Evolutionary conservation across 495 filamentous ascomycete species (phyloP).

Genomic region (Antarctomyces pellizariae): DNA sequence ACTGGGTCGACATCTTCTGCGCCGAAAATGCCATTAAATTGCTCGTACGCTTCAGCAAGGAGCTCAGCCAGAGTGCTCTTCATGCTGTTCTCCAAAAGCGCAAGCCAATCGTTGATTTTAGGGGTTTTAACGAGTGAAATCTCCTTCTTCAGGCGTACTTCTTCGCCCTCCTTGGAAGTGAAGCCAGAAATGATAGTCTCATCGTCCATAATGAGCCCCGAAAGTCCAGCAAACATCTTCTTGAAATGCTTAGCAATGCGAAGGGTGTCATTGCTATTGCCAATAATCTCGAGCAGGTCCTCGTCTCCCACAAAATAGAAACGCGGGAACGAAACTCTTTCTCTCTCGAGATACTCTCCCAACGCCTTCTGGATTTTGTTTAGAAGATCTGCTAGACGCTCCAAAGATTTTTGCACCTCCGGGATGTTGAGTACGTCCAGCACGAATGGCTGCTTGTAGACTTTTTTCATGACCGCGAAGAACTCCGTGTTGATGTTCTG

Average conservation of each 20-base stretch:
- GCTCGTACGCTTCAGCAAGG: conserved; percentile 61
- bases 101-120: conserved; percentile 94
- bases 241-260: conserved; percentile 95
- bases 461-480: conserved; percentile 93
- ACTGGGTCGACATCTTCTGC: conserved; percentile 36
- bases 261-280: conserved; percentile 90
- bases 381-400: conserved; percentile 79
- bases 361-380: conserved; percentile 99
- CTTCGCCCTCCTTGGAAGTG: conserved; percentile 87
- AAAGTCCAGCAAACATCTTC: conserved; percentile 98
- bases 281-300: conserved; percentile 97
- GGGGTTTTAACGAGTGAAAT: conserved; percentile 84
- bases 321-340: conserved; percentile 85
- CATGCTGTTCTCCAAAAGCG: conserved; percentile 78
- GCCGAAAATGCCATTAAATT: conserved; percentile 48
- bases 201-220: conserved; percentile 76
- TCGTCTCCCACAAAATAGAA: conserved; percentile 99
- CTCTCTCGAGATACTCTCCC: conserved; percentile 93
- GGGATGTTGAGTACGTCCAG: conserved; percentile 88
- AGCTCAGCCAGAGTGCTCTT: conserved; percentile 80
- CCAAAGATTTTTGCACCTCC: conserved; percentile 83
- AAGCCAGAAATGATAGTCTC: conserved; percentile 74
- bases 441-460: conserved; percentile 82
- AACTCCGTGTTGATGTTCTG: conserved; percentile 99
- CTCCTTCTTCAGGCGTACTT: conserved; percentile 64